A percentile compares a stretch with the other conserved stretches of the same genome.
phyloP scores from a whole-genome alignment of 441 rosid genomes.

The Adansonia rubrostipa region DNA sequence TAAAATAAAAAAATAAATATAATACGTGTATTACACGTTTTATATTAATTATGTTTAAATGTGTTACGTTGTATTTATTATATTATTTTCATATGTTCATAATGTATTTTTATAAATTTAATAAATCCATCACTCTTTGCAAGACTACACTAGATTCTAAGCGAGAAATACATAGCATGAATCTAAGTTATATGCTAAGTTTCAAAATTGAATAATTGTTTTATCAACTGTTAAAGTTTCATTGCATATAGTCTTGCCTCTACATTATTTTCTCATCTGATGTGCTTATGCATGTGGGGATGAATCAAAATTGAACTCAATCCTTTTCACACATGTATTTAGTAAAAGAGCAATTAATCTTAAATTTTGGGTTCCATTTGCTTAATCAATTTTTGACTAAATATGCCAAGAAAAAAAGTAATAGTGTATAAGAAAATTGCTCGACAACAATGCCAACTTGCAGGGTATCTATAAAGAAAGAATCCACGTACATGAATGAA shows the following conservation, averaged over 20 bases:
- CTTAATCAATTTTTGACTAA: background rate
- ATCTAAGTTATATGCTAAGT: background rate
- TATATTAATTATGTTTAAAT: no score
- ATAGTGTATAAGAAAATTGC: background rate
- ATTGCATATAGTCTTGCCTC: background rate
- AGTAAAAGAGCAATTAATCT: background rate
- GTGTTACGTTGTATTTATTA: no score
- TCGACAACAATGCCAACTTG: background rate
- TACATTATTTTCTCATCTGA: background rate
- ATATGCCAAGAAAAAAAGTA: background rate
- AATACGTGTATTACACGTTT: no score
- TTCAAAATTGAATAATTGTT: background rate
- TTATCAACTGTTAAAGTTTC: background rate
- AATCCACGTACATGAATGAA: background rate
- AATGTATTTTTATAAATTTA: no score
- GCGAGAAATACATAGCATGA: background rate
- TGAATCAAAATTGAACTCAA: slow-evolving; percentile 1
- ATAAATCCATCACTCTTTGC: no score
- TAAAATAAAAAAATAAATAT: no score
- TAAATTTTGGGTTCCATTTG: background rate
- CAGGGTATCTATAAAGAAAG: background rate
- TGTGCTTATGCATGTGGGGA: background rate
- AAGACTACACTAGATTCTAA: background rate
- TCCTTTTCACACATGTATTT: background rate
- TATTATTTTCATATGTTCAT: no score